Conservation (phyloP, 345 rosid genomes). For the Eucalyptus regnans region DNA sequence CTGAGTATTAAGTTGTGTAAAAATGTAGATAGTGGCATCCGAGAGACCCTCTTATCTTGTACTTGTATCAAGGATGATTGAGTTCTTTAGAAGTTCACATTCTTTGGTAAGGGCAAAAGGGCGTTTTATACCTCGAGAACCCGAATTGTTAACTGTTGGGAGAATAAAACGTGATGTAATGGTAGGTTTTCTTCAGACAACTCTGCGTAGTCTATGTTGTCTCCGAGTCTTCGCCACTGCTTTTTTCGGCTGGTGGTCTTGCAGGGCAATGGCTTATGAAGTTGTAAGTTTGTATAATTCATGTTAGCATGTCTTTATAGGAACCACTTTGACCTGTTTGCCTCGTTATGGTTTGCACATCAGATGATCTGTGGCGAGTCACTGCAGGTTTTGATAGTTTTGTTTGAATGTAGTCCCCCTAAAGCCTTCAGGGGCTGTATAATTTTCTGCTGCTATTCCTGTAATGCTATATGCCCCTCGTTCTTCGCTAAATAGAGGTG, state of each 20-base stretch:
- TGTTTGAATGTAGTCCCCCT: neutral
- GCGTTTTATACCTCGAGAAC: neutral
- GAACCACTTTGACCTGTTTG: neutral
- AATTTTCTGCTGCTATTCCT: neutral
- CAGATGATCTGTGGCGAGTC: neutral
- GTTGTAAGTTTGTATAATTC: neutral
- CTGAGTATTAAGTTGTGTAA: neutral
- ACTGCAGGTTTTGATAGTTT: neutral
- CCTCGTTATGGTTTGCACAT: neutral
- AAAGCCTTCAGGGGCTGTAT: neutral
- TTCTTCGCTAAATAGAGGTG: neutral
- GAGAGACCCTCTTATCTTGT: neutral
- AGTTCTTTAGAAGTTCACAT: neutral
- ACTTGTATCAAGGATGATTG: neutral
- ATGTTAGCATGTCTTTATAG: neutral
- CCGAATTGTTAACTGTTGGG: neutral
- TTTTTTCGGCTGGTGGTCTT: neutral
- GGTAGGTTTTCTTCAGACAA: neutral
- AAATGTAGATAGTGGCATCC: neutral
- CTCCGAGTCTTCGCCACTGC: neutral
- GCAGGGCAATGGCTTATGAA: neutral
- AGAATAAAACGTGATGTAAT: neutral
- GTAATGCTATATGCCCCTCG: neutral
- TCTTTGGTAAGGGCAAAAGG: neutral
- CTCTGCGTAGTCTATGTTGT: neutral